Evolutionary conservation across 2,329 filamentous ascomycete genomes (phyloP).

Genomic region (Dothideomycetidae sp.): DNA sequence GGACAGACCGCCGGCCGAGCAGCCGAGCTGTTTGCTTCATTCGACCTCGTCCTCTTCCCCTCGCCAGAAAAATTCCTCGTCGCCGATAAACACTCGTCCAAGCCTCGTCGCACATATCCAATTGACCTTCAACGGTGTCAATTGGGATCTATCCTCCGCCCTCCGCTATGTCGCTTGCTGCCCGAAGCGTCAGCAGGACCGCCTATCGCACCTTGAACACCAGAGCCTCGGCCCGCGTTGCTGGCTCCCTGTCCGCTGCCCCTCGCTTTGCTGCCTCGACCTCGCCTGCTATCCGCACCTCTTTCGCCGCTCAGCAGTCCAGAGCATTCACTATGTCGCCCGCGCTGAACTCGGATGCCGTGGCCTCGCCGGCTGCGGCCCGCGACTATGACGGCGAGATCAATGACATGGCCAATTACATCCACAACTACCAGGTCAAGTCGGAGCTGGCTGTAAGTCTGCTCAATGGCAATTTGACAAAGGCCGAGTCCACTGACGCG

Average conservation of each 20-base stretch:
- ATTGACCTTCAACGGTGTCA: conserved; percentile 5
- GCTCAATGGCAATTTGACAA: not conserved
- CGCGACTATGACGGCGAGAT: conserved; percentile 72
- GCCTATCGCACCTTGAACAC: conserved; percentile 9
- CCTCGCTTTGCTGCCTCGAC: conserved; percentile 17
- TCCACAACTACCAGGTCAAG: conserved; percentile 80
- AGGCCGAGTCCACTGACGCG: conserved; percentile 13
- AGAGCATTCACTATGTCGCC: conserved; percentile 4
- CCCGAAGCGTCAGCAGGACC: conserved; percentile 8
- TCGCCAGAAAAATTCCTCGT: conserved; percentile 3
- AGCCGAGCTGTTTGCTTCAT: too few relatives aligned
- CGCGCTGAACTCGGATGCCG: conserved; percentile 16
- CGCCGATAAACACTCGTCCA: conserved; percentile 3
- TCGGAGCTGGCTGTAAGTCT: conserved; percentile 78
- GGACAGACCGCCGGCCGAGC: too few relatives aligned
- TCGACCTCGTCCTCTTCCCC: conserved; percentile 2
- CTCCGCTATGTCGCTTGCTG: conserved; percentile 8
- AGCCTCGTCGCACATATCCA: too few relatives aligned
- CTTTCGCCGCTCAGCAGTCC: conserved; percentile 16
- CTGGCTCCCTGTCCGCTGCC: conserved; percentile 6
- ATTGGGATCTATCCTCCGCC: not conserved
- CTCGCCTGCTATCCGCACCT: conserved; percentile 15
- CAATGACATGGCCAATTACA: conserved; percentile 85
- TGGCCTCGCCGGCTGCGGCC: conserved; percentile 18
- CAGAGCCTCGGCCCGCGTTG: conserved; percentile 12